Base-by-base conservation (phyloP, 1,284 basidiomycete genomes). In the Fomitiporia mediterranea region DNA sequence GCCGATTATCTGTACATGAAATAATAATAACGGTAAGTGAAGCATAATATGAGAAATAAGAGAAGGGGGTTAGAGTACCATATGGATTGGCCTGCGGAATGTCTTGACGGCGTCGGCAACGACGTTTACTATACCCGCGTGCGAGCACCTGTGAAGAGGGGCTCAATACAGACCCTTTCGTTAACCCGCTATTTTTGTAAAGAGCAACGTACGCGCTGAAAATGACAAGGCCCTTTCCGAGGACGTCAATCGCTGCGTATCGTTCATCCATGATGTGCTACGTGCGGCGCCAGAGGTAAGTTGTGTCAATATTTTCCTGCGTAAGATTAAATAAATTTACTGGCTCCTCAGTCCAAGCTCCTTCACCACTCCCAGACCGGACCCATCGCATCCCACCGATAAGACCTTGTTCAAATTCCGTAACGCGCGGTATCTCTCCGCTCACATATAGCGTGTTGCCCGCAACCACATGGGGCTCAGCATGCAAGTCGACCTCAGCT, bases 61-160 rank as follows among this genome's bases (percentile, higher is more conserved):
- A 39, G 27, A 47, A 21, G 50, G 11, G 9, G 27, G 27, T 30
- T 35, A 3, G 19, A 54, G 43, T 54, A 82, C 87, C 83, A 91
- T 91, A 66, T 91, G 79, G 42, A 92, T 74, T 0, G 89, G 90
- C 55, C 89, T 72, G 52, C 74, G 69, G 64, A 91, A 84, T 17
- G 68, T 79, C 15, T 67, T 66, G 3, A 84, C 72, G 0, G 84
- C 89, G 62, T 88, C 82, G 60, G 78, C 82, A 57, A 89, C 72
- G 35, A 91, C 89, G 62, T 93, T 93, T 55, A 90, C 84, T 57
- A 92, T 90, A 0, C 89, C 89, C 3, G 90, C 88, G 69, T 92
- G 88, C 3, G 87, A 90, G 67, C 88, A 91, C 8, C 86, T 89
- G 61, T 13, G 43, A 13, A 13, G 43, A 32, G 42, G 46, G 42